These are phyloP conservation scores for Cladosporium sp. DNA, from an alignment of 2,329 filamentous ascomycete genomes.

Conservation along the genomic window DNA sequence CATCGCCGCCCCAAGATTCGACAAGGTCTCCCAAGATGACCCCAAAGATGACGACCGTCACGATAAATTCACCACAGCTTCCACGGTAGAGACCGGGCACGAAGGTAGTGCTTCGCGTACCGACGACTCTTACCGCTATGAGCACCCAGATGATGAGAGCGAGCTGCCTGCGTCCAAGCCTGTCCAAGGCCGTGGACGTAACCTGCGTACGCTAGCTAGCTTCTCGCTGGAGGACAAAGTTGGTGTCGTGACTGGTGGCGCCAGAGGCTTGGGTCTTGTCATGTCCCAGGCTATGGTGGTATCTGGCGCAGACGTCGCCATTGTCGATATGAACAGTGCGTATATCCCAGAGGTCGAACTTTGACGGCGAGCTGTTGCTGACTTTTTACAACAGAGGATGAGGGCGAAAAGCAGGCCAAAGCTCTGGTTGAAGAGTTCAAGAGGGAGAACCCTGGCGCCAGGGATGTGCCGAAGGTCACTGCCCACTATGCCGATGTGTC, in stretches of 20 bases:
- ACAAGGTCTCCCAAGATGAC: slow-evolving; percentile 22
- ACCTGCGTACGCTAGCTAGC: slow-evolving; percentile 76
- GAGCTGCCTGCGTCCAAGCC: slow-evolving; percentile 68
- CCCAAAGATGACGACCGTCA: slow-evolving; percentile 27
- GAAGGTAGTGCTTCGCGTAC: slow-evolving; percentile 74
- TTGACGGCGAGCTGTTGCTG: neutral
- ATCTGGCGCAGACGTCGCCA: slow-evolving; percentile 81
- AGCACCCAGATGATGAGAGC: slow-evolving; percentile 73
- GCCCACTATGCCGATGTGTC: slow-evolving; percentile 88
- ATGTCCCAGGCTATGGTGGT: slow-evolving; percentile 91
- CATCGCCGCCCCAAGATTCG: slow-evolving; percentile 16
- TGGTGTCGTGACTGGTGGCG: slow-evolving; percentile 84
- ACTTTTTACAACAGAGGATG: slow-evolving; percentile 58
- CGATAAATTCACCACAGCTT: slow-evolving; percentile 31
- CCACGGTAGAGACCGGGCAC: slow-evolving; percentile 37
- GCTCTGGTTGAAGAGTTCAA: slow-evolving; percentile 71
- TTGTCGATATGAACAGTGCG: slow-evolving; percentile 89
- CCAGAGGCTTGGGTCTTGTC: slow-evolving; percentile 80
- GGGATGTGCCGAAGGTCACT: slow-evolving; percentile 75
- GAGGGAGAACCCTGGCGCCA: slow-evolving; percentile 71
- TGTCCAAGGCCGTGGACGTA: slow-evolving; percentile 72
- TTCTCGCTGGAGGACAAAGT: slow-evolving; percentile 85
- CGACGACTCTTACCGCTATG: slow-evolving; percentile 70
- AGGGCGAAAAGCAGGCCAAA: slow-evolving; percentile 72
- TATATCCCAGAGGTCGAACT: slow-evolving; percentile 16